Evolutionary conservation across 495 filamentous ascomycete genomes (phyloP).

Genomic region (Podospora tetraspora): DNA sequence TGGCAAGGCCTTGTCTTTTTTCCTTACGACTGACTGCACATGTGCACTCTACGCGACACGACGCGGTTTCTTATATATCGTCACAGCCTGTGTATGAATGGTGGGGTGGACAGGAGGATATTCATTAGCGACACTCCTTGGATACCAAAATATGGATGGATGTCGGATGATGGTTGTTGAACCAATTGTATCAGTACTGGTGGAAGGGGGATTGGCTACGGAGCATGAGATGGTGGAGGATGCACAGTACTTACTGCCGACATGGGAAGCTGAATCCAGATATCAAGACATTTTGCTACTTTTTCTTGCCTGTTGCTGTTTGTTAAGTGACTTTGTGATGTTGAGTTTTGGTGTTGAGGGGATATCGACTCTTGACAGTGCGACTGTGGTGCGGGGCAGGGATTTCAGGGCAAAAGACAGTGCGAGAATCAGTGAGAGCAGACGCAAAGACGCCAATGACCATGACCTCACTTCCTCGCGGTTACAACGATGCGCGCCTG

Average conservation of each 20-base stretch:
- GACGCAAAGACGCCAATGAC: background rate
- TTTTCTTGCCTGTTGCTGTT: background rate
- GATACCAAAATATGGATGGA: background rate
- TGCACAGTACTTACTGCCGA: background rate
- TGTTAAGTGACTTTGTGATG: background rate
- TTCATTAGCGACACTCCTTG: background rate
- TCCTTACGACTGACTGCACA: conserved; percentile 11
- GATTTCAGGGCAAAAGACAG: background rate
- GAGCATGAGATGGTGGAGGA: background rate
- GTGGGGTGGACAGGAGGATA: background rate
- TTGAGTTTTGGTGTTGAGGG: background rate
- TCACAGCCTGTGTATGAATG: conserved; percentile 11
- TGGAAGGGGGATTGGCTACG: background rate
- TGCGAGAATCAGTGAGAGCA: background rate
- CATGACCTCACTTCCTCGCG: background rate
- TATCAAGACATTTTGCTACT: background rate
- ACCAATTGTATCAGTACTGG: background rate
- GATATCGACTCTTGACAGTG: background rate
- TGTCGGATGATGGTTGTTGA: background rate
- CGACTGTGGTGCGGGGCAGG: background rate
- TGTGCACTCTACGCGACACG: conserved; percentile 2
- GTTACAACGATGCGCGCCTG: background rate
- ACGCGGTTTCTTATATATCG: conserved; percentile 6
- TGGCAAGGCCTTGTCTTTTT: background rate
- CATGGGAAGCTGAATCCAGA: background rate